phyloP scores from a whole-genome alignment of 2,329 filamentous ascomycete genomes.

The Aspergillus nomiae region DNA sequence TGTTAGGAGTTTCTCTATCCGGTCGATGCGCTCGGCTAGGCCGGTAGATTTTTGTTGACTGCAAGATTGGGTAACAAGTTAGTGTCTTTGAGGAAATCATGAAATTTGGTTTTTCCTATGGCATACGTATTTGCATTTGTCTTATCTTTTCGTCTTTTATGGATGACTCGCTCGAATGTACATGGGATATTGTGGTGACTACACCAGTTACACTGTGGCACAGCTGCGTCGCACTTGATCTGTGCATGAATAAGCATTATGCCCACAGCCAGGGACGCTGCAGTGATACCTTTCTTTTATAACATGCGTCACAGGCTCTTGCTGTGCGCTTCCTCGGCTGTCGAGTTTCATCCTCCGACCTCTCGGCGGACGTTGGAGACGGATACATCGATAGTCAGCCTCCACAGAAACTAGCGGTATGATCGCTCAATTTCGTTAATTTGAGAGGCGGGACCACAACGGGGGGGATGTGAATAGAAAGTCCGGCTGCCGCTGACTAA shows the following conservation, averaged over 20 bases:
- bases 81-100: not conserved
- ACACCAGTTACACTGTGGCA: conserved; percentile 54
- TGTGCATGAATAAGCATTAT: conserved; percentile 21
- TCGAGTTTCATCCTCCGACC: conserved; percentile 24
- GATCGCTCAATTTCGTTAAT: not conserved
- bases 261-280: not conserved
- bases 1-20: conserved; percentile 43
- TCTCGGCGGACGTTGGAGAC: conserved; percentile 16
- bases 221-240: conserved; percentile 54
- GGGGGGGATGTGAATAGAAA: not conserved
- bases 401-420: not conserved
- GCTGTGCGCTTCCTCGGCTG: conserved; percentile 28
- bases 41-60: conserved; percentile 29
- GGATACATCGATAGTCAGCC: conserved; percentile 17
- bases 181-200: conserved; percentile 51
- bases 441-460: not conserved
- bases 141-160: conserved; percentile 31
- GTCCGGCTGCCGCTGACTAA: conserved; percentile 16
- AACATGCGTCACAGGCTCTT: conserved; percentile 54
- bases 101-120: not conserved
- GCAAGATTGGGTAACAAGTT: not conserved
- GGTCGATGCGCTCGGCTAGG: conserved; percentile 43
- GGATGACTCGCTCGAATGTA: conserved; percentile 44
- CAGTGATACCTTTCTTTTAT: conserved; percentile 49
- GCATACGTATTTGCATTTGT: conserved; percentile 25